Percentiles rank a stretch among this genome's conserved stretches.
These are phyloP conservation scores for Penicillium maclennaniae DNA, from an alignment of 495 filamentous ascomycete species.

Conservation along the genomic window DNA sequence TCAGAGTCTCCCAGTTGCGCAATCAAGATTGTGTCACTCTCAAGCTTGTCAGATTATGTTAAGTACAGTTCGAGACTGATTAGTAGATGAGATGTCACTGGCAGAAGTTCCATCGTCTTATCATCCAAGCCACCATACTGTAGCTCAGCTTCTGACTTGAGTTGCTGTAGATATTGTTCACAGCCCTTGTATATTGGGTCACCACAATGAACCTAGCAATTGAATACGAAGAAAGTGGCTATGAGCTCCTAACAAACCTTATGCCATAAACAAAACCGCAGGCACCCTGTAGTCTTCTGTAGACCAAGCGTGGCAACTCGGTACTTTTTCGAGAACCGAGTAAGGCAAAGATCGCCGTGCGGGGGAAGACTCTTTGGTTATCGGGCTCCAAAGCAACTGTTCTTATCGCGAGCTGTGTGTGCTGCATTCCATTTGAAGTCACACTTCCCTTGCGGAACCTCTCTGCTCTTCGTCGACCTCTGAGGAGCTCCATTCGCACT, in stretches of 20 bases:
- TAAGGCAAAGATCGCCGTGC: slow-evolving; percentile 6
- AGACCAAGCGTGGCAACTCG: background rate
- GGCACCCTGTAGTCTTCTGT: background rate
- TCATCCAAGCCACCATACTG: background rate
- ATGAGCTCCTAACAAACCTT: background rate
- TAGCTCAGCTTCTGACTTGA: background rate
- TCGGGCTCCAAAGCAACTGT: background rate
- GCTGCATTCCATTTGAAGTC: slow-evolving; percentile 7
- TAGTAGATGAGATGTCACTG: background rate
- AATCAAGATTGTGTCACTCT: background rate
- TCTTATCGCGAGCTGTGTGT: slow-evolving; percentile 7
- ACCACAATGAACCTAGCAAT: background rate
- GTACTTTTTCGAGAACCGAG: background rate
- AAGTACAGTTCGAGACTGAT: background rate
- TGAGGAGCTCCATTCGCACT: background rate
- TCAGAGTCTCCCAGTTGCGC: background rate
- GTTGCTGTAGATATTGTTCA: background rate
- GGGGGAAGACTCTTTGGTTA: slow-evolving; percentile 5
- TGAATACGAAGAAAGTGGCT: background rate
- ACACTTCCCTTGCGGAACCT: background rate
- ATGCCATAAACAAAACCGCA: background rate
- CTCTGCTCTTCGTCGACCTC: background rate
- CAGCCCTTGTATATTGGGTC: background rate
- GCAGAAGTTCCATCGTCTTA: background rate
- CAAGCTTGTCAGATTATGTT: background rate